Evolutionary conservation across 2,329 filamentous ascomycete species (phyloP).

Genomic region (Penicillium aurantiogriseum): DNA sequence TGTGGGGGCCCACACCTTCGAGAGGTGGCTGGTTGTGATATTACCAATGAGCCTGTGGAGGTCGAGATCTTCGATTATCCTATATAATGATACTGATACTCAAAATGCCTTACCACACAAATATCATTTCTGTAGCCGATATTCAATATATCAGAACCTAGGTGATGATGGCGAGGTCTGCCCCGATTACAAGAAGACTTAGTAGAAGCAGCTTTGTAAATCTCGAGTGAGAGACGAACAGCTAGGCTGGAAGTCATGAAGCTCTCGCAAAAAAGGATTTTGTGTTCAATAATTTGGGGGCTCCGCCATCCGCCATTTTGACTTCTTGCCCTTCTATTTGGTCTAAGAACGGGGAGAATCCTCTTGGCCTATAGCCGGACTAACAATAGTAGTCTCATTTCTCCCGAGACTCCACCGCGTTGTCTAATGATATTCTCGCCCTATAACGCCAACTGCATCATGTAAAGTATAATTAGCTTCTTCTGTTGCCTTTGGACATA

Average conservation of each 20-base stretch:
- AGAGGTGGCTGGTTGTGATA: no score
- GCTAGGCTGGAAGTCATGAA: background rate
- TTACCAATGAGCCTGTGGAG: background rate
- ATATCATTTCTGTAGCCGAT: background rate
- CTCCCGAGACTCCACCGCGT: background rate
- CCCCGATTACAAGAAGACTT: background rate
- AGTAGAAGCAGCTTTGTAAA: background rate
- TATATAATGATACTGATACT: background rate
- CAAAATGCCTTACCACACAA: background rate
- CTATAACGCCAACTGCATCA: no score
- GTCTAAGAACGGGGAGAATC: no score
- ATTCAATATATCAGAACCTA: background rate
- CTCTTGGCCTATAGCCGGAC: no score
- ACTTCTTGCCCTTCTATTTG: no score
- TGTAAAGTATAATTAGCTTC: background rate
- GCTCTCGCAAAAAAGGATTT: background rate
- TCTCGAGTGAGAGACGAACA: background rate
- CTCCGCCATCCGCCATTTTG: no score
- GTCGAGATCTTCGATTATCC: background rate
- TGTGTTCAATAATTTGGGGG: no score
- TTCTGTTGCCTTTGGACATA: background rate
- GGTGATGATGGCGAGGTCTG: background rate
- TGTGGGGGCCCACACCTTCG: no score
- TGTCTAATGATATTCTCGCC: no score
- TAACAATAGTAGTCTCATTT: background rate